A percentile compares a stretch with the other conserved stretches of the same genome.
Evolutionary conservation across 2,329 filamentous ascomycete species (phyloP).

Genomic region (Pyricularia grisea): DNA sequence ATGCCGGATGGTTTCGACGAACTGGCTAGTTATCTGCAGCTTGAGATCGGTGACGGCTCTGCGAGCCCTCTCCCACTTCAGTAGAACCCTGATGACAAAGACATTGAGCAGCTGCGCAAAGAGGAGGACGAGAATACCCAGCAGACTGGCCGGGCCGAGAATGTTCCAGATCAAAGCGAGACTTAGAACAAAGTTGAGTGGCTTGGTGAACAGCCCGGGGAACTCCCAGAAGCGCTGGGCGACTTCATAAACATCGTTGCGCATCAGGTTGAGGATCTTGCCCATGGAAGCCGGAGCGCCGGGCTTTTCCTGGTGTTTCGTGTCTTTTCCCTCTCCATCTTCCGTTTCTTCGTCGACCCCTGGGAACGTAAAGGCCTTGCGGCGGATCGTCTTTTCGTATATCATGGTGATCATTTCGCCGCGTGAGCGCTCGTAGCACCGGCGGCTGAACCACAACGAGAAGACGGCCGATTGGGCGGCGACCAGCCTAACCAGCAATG

Average conservation of each 20-base stretch:
- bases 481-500: slow-evolving; percentile 50
- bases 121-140: slow-evolving; percentile 62
- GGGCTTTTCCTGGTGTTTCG: slow-evolving; percentile 3
- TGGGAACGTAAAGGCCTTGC: slow-evolving; percentile 44
- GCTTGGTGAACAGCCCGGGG: slow-evolving; percentile 63
- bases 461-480: slow-evolving; percentile 59
- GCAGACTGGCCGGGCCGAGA: slow-evolving; percentile 69
- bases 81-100: slow-evolving; percentile 53
- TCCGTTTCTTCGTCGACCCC: slow-evolving; percentile 18
- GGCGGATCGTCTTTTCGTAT: slow-evolving; percentile 65
- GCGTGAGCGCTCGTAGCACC: slow-evolving; percentile 73
- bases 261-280: slow-evolving; percentile 83
- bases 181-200: slow-evolving; percentile 66
- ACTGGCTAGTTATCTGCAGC: slow-evolving; percentile 73
- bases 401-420: slow-evolving; percentile 83
- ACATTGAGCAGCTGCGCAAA: slow-evolving; percentile 62
- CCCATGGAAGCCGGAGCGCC: slow-evolving; percentile 59
- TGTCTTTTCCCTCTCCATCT: slow-evolving; percentile 19
- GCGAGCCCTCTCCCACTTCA: slow-evolving; percentile 62
- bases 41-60: slow-evolving; percentile 67
- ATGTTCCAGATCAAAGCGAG: slow-evolving; percentile 66
- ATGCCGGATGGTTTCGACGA: slow-evolving; percentile 77
- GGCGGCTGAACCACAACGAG: slow-evolving; percentile 71
- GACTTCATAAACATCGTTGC: slow-evolving; percentile 73
- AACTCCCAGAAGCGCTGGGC: slow-evolving; percentile 86